phyloP scores from a whole-genome alignment of 2,329 filamentous ascomycete species.

The Dothidotthia symphoricarpi region DNA sequence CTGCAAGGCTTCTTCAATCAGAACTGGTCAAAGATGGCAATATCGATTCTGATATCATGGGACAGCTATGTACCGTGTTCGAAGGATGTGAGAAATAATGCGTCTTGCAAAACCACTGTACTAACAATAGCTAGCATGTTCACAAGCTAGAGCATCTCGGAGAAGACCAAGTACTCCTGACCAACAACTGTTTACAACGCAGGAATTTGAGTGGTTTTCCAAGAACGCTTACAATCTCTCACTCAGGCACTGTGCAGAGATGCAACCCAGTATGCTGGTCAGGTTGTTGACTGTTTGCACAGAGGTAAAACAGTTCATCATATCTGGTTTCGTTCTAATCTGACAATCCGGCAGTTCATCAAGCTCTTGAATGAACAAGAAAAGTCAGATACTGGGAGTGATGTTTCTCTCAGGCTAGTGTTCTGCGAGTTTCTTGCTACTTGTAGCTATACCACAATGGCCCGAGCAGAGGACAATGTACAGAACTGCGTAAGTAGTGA shows the following conservation, averaged over 20 bases:
- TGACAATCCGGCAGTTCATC: slow-evolving; percentile 40
- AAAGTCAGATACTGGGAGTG: slow-evolving; percentile 35
- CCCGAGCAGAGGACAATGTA: slow-evolving; percentile 46
- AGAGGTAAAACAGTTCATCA: slow-evolving; percentile 31
- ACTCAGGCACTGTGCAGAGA: slow-evolving; percentile 60
- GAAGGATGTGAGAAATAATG: slow-evolving; percentile 46
- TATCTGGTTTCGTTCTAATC: not conserved
- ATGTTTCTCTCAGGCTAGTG: slow-evolving; percentile 60
- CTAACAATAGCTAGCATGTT: slow-evolving; percentile 48
- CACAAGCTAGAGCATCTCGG: slow-evolving; percentile 46
- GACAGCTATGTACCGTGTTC: slow-evolving; percentile 57
- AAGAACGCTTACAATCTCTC: slow-evolving; percentile 78
- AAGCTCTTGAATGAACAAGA: slow-evolving; percentile 34
- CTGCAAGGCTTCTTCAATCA: slow-evolving; percentile 46
- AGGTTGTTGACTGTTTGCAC: slow-evolving; percentile 53
- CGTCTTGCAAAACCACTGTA: slow-evolving; percentile 6
- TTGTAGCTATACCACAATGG: slow-evolving; percentile 49
- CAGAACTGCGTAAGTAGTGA: slow-evolving; percentile 39
- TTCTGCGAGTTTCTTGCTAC: slow-evolving; percentile 68
- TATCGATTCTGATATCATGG: slow-evolving; percentile 26
- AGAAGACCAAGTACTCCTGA: slow-evolving; percentile 46
- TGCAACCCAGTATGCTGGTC: slow-evolving; percentile 55
- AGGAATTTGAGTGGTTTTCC: slow-evolving; percentile 81
- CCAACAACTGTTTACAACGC: slow-evolving; percentile 52
- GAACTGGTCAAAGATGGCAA: slow-evolving; percentile 42